Conservation (phyloP, 768 basidiomycete genomes). For the Tylopilus balloui region DNA sequence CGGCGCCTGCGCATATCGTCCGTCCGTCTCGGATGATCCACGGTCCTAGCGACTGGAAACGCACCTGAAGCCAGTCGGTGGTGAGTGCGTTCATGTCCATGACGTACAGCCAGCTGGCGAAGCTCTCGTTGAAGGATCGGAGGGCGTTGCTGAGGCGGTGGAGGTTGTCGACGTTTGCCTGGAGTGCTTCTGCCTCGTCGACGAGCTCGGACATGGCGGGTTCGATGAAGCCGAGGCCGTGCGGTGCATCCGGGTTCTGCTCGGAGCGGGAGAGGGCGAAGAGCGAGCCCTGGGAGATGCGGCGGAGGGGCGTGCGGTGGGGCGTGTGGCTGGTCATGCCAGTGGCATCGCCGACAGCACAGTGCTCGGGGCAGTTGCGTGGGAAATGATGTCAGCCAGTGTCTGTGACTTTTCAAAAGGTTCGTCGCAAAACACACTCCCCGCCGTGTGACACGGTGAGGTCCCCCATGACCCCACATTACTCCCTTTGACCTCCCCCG, state of each 20-base stretch:
- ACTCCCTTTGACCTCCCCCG: neutral
- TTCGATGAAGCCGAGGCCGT: constrained; percentile 81
- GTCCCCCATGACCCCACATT: constrained; percentile 15
- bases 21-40: neutral
- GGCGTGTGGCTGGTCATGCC: constrained; percentile 25
- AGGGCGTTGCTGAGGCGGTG: constrained; percentile 70
- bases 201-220: constrained; percentile 81
- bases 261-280: constrained; percentile 75
- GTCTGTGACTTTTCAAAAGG: constrained; percentile 7
- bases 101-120: constrained; percentile 86
- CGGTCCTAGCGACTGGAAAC: neutral
- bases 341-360: neutral
- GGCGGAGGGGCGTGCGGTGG: constrained; percentile 78
- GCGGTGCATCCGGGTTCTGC: constrained; percentile 67
- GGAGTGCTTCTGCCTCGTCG: constrained; percentile 82
- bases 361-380: neutral
- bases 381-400: constrained; percentile 14
- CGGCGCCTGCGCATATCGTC: constrained; percentile 44
- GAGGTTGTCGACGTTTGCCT: constrained; percentile 70
- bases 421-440: neutral
- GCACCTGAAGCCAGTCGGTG: constrained; percentile 87
- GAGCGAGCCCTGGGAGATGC: constrained; percentile 89
- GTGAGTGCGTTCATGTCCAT: constrained; percentile 95
- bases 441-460: constrained; percentile 21
- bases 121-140: constrained; percentile 85